Base-by-base conservation (phyloP, 176 grass and related monocot species). In the Luzula sylvatica region DNA sequence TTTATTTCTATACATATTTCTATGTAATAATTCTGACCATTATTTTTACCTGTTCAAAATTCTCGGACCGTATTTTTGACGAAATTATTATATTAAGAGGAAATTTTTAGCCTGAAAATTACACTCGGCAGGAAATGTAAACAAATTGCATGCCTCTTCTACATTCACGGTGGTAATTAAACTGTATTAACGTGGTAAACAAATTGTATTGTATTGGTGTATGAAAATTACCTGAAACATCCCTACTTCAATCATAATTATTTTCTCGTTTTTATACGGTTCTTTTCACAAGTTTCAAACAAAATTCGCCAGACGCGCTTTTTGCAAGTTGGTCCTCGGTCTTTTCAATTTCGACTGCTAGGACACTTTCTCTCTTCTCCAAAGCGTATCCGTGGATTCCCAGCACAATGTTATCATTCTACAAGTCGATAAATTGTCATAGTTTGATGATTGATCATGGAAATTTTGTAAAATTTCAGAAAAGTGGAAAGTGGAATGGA, bases 321-420 rank as follows among this genome's bases (percentile, higher is more conserved):
- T 68, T 66, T 50, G 38, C 42, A 66, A 11, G 49, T 52, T 38
- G 50, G 72, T 50, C 25, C 29, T 52, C 20, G 38, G 55, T 42
- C 50, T 86, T 75, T 55, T 88, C 45, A 71, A 88, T 58, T 57
- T 88, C 84, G 56, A 88, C 74, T 17, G 80, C 80, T 54, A 76
- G 63, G 28, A 46, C 84, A 74, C 49, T 79, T 35, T 83, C 80
- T 43, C 84, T 83, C 59, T 74, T 72, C 39, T 79, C 75, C 45
- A 95, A 42, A 65, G 90, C 90, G 73, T 95, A 95, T 85, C 88
- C 89, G 75, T 83, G 87, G 70, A 95, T 95, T 43, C 89, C 89
- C 51, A 95, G 83, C 25, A 88, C 89, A 58, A 83, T 95, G 76
- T 95, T 95, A 65, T 95, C 83, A 74, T 95, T 95, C n/a, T 53